Conservation (phyloP, 2,329 filamentous ascomycete genomes). For the Harringtonia lauricola region DNA sequence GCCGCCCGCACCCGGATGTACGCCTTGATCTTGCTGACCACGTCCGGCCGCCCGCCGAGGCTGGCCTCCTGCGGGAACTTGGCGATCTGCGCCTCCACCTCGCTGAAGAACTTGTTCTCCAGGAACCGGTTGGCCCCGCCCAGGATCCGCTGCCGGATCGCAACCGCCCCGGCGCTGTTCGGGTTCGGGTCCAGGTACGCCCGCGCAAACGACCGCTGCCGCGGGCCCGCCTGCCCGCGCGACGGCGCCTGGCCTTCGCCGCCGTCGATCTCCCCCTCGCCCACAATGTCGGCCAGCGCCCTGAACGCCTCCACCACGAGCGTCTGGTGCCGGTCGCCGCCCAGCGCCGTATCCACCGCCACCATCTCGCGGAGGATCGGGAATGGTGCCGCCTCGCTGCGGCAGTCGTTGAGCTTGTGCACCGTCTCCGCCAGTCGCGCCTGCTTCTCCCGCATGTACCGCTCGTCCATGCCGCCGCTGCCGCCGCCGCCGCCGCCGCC, state of each 20-base stretch:
- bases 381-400: constrained; percentile 55
- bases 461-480: constrained; percentile 48
- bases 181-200: constrained; percentile 68
- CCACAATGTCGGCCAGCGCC: constrained; percentile 68
- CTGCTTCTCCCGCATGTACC: constrained; percentile 75
- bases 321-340: constrained; percentile 54
- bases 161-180: constrained; percentile 51
- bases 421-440: constrained; percentile 69
- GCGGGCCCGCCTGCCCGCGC: constrained; percentile 49
- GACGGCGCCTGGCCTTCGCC: constrained; percentile 26
- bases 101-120: constrained; percentile 68
- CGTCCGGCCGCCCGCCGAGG: constrained; percentile 77
- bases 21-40: constrained; percentile 82
- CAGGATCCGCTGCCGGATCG: constrained; percentile 69
- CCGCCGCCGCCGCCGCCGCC: neutral
- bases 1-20: constrained; percentile 74
- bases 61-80: constrained; percentile 84
- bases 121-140: constrained; percentile 69
- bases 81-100: constrained; percentile 65
- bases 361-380: constrained; percentile 68
- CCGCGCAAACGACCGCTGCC: constrained; percentile 63
- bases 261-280: no score
- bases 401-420: constrained; percentile 63
- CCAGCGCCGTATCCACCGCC: constrained; percentile 44
- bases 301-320: constrained; percentile 75